A percentile compares a stretch with the other conserved stretches of the same genome.
Evolutionary conservation across 495 filamentous ascomycete species (phyloP).

Genomic region (Platismatia glauca): DNA sequence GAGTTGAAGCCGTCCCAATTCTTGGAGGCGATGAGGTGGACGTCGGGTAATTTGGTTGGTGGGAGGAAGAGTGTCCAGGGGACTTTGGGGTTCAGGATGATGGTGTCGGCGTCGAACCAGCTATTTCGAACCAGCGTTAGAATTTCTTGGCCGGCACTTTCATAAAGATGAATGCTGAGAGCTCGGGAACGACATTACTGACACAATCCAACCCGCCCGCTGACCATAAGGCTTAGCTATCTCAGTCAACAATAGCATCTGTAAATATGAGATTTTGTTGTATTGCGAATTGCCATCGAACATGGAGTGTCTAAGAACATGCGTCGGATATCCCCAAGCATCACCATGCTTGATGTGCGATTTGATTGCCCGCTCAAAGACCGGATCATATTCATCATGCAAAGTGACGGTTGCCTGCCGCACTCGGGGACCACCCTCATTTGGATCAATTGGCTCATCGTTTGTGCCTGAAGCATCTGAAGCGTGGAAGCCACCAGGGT

Average conservation of each 20-base stretch:
- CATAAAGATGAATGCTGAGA: no score
- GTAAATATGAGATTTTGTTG: background rate
- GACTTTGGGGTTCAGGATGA: no score
- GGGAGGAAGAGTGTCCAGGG: no score
- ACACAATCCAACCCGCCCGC: background rate
- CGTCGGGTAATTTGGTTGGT: no score
- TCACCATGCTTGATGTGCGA: background rate
- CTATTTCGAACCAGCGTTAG: no score
- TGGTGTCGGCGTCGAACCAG: no score
- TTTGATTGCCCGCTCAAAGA: background rate
- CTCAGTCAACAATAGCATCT: background rate
- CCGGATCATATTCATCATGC: background rate
- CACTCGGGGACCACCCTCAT: background rate
- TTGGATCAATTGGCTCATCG: background rate
- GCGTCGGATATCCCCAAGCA: background rate
- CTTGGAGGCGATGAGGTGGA: no score
- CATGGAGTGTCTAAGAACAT: background rate
- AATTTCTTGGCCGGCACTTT: no score
- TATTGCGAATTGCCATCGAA: background rate
- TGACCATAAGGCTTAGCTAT: background rate
- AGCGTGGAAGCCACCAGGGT: background rate
- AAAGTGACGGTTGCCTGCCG: background rate
- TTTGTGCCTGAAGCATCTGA: background rate
- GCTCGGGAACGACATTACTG: background rate
- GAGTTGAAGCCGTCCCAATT: no score